phyloP scores from a whole-genome alignment of 148 eudicot genomes.

The Pouteria glomerata region DNA sequence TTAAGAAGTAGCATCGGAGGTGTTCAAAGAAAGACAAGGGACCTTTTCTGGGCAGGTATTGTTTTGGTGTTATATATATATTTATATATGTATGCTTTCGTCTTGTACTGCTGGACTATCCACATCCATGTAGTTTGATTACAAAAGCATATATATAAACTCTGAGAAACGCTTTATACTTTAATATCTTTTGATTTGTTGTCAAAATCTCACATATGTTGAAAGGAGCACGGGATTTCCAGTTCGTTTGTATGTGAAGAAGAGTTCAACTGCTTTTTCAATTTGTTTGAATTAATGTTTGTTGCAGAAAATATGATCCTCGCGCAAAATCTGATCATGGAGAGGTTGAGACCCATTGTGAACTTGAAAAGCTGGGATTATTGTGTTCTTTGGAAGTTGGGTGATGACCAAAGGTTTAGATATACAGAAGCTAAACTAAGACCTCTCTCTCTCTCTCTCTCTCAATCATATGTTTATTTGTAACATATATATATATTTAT shows the following conservation, averaged over 20 bases:
- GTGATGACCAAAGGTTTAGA: constrained; percentile 78
- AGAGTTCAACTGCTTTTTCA: too few species aligned
- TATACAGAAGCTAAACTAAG: background rate
- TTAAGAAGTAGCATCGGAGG: constrained; percentile 6
- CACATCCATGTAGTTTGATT: background rate
- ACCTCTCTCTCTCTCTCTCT: background rate
- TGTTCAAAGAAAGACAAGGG: background rate
- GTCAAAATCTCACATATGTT: background rate
- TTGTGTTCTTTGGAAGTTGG: constrained; percentile 72
- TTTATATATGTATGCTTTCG: background rate
- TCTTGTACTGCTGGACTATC: background rate
- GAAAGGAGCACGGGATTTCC: background rate
- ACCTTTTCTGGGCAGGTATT: constrained; percentile 4
- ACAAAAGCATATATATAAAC: background rate
- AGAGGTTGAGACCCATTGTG: constrained; percentile 58
- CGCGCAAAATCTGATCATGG: constrained; percentile 43
- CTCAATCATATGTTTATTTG: background rate
- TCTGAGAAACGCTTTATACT: background rate
- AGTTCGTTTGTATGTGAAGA: background rate
- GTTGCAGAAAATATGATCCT: constrained; percentile 35
- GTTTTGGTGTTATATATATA: too few species aligned
- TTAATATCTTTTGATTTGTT: constrained; percentile 5
- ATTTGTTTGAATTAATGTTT: background rate
- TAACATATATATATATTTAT: background rate
- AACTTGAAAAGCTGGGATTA: constrained; percentile 78